These are phyloP conservation scores for Multifurca ochricompacta DNA, from an alignment of 768 basidiomycete genomes.

Conservation along the genomic window DNA sequence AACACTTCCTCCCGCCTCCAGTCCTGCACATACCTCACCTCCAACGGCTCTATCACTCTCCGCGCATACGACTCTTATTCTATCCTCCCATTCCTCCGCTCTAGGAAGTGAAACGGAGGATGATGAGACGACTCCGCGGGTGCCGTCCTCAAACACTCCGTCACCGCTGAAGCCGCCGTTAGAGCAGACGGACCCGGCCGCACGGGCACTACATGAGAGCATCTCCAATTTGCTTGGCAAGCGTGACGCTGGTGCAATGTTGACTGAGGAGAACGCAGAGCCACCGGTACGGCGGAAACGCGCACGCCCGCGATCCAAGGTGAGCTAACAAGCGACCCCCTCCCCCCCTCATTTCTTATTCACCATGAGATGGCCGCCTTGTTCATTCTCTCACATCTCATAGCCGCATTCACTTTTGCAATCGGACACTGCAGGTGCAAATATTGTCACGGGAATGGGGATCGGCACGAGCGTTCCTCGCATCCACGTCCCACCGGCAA, in stretches of 20 bases:
- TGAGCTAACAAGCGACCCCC: slow-evolving; percentile 20
- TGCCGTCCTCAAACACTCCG: slow-evolving; percentile 14
- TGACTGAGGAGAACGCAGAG: slow-evolving; percentile 18
- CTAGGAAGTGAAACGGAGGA: slow-evolving; percentile 24
- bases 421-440: slow-evolving; percentile 26
- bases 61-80: slow-evolving; percentile 1
- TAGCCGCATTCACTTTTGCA: slow-evolving; percentile 35
- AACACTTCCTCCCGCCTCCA: not conserved
- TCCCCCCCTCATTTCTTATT: not conserved
- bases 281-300: slow-evolving; percentile 29
- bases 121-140: slow-evolving; percentile 19
- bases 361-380: not conserved
- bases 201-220: slow-evolving; percentile 60
- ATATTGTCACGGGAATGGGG: not conserved
- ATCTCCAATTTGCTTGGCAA: slow-evolving; percentile 66
- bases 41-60: slow-evolving; percentile 5
- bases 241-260: slow-evolving; percentile 34
- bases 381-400: not conserved
- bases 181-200: slow-evolving; percentile 35
- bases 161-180: slow-evolving; percentile 29
- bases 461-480: not conserved
- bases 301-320: slow-evolving; percentile 33
- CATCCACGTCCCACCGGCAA: not conserved
- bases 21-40: not conserved
- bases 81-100: not conserved